A percentile compares a stretch with the other conserved stretches of the same genome.
Evolutionary conservation across 2,329 filamentous ascomycete genomes (phyloP).

Genomic region (Daldinia eschscholtzii): DNA sequence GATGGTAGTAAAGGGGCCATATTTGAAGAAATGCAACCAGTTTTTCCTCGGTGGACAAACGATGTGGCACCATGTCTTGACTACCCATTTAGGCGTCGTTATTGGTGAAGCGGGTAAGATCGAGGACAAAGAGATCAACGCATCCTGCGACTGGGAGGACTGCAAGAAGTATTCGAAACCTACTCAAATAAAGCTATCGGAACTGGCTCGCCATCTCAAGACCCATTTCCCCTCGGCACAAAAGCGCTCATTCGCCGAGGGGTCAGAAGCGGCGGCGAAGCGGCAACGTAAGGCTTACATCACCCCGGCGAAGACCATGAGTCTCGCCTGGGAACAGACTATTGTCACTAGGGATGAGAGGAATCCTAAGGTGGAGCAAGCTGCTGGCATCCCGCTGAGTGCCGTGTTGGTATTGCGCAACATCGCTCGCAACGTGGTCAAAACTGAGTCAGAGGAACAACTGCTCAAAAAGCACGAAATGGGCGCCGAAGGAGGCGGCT

Average conservation of each 20-base stretch:
- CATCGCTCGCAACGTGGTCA: slow-evolving; percentile 75
- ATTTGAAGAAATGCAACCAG: slow-evolving; percentile 64
- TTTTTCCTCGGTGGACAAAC: slow-evolving; percentile 74
- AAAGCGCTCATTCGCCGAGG: slow-evolving; percentile 49
- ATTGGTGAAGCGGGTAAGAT: slow-evolving; percentile 69
- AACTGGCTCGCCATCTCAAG: slow-evolving; percentile 74
- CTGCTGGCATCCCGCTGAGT: slow-evolving; percentile 82
- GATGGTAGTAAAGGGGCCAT: slow-evolving; percentile 58
- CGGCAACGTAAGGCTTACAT: slow-evolving; percentile 61
- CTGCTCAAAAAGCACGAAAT: slow-evolving; percentile 62
- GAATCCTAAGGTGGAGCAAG: slow-evolving; percentile 71
- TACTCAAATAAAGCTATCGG: slow-evolving; percentile 60
- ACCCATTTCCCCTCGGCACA: slow-evolving; percentile 70
- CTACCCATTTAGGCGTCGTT: slow-evolving; percentile 71
- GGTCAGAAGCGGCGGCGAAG: slow-evolving; percentile 48
- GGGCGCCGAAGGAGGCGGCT: slow-evolving; percentile 66
- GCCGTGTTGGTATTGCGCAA: slow-evolving; percentile 83
- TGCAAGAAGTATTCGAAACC: slow-evolving; percentile 69
- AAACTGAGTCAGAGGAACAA: slow-evolving; percentile 70
- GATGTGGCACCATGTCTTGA: slow-evolving; percentile 80
- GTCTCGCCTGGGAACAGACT: slow-evolving; percentile 68
- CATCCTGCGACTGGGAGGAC: slow-evolving; percentile 74
- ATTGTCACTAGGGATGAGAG: slow-evolving; percentile 67
- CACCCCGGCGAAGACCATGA: slow-evolving; percentile 67
- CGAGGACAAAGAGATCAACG: slow-evolving; percentile 64